A percentile compares a stretch with the other conserved stretches of the same genome.
Evolutionary conservation across 2,329 filamentous ascomycete species (phyloP).

Genomic region (Stagonosporopsis rhizophila): DNA sequence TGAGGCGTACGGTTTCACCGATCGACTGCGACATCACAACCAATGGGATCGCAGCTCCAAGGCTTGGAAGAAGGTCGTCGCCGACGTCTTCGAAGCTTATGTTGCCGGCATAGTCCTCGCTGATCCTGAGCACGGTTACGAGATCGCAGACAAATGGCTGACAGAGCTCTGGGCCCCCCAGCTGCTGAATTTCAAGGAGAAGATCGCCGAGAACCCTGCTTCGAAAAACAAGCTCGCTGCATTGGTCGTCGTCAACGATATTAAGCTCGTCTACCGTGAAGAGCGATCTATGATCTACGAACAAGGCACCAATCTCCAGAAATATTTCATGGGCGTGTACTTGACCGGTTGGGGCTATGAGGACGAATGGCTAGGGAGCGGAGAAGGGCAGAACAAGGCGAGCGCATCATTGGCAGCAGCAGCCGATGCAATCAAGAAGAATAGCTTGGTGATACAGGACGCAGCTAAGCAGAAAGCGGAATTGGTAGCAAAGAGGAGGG

Average conservation of each 20-base stretch:
- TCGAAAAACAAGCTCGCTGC: constrained; percentile 51
- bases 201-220: constrained; percentile 45
- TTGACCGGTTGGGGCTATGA: constrained; percentile 73
- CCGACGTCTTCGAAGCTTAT: constrained; percentile 91
- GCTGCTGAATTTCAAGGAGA: constrained; percentile 39
- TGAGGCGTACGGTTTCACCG: constrained; percentile 72
- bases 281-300: constrained; percentile 60
- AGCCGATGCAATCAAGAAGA: constrained; percentile 63
- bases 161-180: constrained; percentile 71
- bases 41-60: constrained; percentile 39
- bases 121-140: constrained; percentile 68
- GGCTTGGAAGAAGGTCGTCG: constrained; percentile 71
- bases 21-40: constrained; percentile 63
- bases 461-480: constrained; percentile 34
- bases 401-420: constrained; percentile 75
- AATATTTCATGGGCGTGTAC: constrained; percentile 70
- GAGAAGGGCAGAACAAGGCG: constrained; percentile 70
- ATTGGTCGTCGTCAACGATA: constrained; percentile 40
- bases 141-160: constrained; percentile 72
- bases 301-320: constrained; percentile 56
- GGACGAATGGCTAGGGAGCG: constrained; percentile 67
- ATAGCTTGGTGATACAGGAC: constrained; percentile 23
- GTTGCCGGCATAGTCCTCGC: constrained; percentile 79
- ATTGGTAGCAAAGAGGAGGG: constrained; percentile 26
- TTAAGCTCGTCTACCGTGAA: constrained; percentile 57